Base-by-base conservation (phyloP, 208 protist genomes). In the Leishmania amazonensis region DNA sequence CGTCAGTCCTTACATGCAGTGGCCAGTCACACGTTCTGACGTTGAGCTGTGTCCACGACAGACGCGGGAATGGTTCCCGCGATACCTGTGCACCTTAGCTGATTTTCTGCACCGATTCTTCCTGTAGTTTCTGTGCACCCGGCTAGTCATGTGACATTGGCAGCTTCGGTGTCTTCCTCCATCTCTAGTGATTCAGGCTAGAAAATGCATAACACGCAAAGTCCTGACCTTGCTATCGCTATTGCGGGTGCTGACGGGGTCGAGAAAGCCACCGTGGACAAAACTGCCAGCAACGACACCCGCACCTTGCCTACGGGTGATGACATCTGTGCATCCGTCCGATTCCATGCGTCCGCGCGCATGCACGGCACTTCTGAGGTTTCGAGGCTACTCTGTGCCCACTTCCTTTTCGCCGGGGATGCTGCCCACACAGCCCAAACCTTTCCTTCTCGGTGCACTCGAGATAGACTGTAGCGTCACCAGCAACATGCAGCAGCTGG, bases 341-440 rank as follows among this genome's bases (percentile, higher is more conserved):
- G 19, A 64, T 58, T 54, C 58, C 31, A 21, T 45, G 7, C 75
- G 40, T 13, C 81, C 57, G 35, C 31, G 40, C 1, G 49, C 62
- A 11, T 54, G 58, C 71, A 78, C 45, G 2, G 58, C 21, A 4
- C 28, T 81, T 40, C 40, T 76, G 28, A 35, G 17, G 0, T 6
- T 0, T 1, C 45, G 54, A 3, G 8, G 47, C 31, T 17, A 35
- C 9, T 81, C 68, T 42, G 51, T 79, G 40, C 72, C 77, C 11
- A 79, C 64, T 21, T 79, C n/a, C 0, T 70, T 65, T 2, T 73
- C 64, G 15, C 57, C 42, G 21, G 60, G 72, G 8, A 57, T 81
- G 40, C 70, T 28, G 45, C 72, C 72, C 0, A 58, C 45, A 15
- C 81, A 85, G 49, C 49, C 57, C 57, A 74, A 51, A 62, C 51